Percentiles rank a stretch among this genome's conserved stretches.
phyloP scores from a whole-genome alignment of 2,329 filamentous ascomycete genomes.

The Pseudofabraea citricarpa region DNA sequence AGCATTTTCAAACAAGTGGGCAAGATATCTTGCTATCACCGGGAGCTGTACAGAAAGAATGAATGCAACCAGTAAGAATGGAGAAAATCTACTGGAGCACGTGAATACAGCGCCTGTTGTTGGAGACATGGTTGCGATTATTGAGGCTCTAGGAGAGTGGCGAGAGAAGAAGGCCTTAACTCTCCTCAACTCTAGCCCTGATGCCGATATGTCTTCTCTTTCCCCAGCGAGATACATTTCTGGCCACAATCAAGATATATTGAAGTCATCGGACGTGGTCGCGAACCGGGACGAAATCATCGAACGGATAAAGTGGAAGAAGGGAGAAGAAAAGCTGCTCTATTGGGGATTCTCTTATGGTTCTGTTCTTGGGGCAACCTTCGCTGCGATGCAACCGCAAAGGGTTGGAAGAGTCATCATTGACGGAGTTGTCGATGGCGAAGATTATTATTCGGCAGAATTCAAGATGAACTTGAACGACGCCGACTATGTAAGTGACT shows the following conservation, averaged over 20 bases:
- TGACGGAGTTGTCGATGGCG: slow-evolving; percentile 15
- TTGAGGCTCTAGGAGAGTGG: slow-evolving; percentile 1
- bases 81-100: background rate
- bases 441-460: slow-evolving; percentile 15
- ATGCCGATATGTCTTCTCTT: background rate
- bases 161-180: background rate
- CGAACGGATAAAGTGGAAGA: background rate
- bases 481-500: background rate
- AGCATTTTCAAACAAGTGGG: background rate
- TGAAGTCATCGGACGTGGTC: background rate
- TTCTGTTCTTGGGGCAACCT: slow-evolving; percentile 34
- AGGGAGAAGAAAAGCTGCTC: slow-evolving; percentile 1
- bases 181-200: background rate
- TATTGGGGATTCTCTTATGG: slow-evolving; percentile 47
- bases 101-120: slow-evolving; percentile 1
- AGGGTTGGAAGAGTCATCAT: slow-evolving; percentile 35
- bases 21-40: background rate
- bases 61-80: background rate
- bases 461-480: slow-evolving; percentile 1
- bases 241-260: background rate
- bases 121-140: background rate
- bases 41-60: background rate
- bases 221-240: background rate
- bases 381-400: slow-evolving; percentile 36
- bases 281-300: background rate